Conservation (phyloP, 2,329 filamentous ascomycete species). For the Ophiostoma perfectum region DNA sequence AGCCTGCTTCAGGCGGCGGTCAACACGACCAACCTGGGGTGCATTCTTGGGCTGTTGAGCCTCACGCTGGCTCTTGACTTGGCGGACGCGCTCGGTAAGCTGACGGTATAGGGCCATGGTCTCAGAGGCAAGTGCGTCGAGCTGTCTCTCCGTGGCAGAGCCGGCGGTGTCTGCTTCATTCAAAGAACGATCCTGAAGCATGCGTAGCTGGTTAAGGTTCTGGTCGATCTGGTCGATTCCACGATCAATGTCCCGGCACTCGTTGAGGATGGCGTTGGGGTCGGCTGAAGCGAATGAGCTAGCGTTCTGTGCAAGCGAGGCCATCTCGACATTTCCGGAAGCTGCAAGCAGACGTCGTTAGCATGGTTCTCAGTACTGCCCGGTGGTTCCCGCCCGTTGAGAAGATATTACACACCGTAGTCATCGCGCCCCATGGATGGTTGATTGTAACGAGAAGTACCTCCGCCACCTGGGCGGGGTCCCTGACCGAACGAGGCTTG, state of each 20-base stretch:
- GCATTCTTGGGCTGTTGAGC: slow-evolving; percentile 67
- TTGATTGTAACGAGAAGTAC: slow-evolving; percentile 28
- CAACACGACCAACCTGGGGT: slow-evolving; percentile 74
- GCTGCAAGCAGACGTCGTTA: slow-evolving; percentile 11
- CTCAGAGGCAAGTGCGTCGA: slow-evolving; percentile 68
- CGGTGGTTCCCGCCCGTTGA: background rate
- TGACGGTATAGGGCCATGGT: slow-evolving; percentile 79
- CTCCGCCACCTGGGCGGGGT: slow-evolving; percentile 31
- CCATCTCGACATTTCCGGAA: slow-evolving; percentile 64
- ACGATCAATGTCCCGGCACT: slow-evolving; percentile 73
- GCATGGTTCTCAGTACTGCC: background rate
- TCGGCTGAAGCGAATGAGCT: slow-evolving; percentile 45
- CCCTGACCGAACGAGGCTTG: slow-evolving; percentile 32
- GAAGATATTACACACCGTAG: slow-evolving; percentile 33
- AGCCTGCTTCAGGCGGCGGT: slow-evolving; percentile 71
- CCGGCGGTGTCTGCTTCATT: slow-evolving; percentile 66
- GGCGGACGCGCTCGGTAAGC: slow-evolving; percentile 72
- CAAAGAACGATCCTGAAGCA: slow-evolving; percentile 65
- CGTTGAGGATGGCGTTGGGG: slow-evolving; percentile 75
- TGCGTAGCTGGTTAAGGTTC: slow-evolving; percentile 66
- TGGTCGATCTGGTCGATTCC: slow-evolving; percentile 69
- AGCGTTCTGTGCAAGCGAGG: slow-evolving; percentile 53
- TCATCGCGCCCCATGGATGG: slow-evolving; percentile 36
- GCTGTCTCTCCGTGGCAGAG: slow-evolving; percentile 59
- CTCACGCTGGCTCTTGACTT: slow-evolving; percentile 71